Conservation (phyloP, 129 eudicot species). For the Escallonia rubra region DNA sequence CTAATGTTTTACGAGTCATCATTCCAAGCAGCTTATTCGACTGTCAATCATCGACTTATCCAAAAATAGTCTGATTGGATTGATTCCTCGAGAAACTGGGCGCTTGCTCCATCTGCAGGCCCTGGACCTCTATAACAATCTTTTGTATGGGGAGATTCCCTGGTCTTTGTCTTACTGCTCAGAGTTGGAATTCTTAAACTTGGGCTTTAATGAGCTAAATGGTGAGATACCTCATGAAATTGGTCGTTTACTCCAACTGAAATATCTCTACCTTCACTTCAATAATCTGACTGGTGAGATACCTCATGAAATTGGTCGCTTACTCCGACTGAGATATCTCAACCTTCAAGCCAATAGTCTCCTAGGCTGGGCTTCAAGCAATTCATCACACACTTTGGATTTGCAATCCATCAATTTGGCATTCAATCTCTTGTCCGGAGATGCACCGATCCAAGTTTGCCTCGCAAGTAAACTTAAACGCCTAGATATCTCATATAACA, state of each 20-base stretch:
- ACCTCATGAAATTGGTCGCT: too few relatives aligned
- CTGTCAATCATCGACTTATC: conserved; percentile 15
- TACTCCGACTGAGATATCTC: too few relatives aligned
- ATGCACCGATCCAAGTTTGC: too few relatives aligned
- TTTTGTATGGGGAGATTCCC: background rate
- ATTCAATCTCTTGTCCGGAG: too few relatives aligned
- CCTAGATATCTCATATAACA: conserved; percentile 10
- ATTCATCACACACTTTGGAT: too few relatives aligned
- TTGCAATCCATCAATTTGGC: too few relatives aligned
- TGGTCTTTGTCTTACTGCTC: background rate
- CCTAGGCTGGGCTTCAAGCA: too few relatives aligned
- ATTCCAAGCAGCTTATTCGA: background rate
- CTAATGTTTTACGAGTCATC: background rate
- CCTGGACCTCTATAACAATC: conserved; percentile 18
- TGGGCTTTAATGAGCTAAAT: background rate
- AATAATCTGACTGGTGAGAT: too few relatives aligned
- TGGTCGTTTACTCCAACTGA: background rate
- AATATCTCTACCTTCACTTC: too few relatives aligned
- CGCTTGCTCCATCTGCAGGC: background rate
- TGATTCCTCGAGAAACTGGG: conserved; percentile 9
- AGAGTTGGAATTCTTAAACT: too few relatives aligned
- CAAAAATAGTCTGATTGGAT: conserved; percentile 9
- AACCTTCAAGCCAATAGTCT: too few relatives aligned
- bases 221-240: background rate
- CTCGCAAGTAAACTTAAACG: too few relatives aligned